Base-by-base conservation (phyloP, 768 basidiomycete genomes). In the Tricholoma terreum region DNA sequence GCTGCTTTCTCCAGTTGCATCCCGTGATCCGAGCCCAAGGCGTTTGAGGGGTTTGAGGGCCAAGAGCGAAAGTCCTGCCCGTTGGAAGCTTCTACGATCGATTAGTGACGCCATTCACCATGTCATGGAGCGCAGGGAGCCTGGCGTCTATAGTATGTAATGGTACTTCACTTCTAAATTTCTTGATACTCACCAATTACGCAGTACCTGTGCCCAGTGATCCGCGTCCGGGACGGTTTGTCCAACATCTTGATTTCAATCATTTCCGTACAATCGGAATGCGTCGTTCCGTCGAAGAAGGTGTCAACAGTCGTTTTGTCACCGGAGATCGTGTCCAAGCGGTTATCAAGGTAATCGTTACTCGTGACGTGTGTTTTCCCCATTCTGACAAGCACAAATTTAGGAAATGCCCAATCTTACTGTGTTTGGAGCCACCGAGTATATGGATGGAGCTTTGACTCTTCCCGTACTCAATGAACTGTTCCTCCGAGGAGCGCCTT, bases 241-340 rank as follows among this genome's bases (percentile, higher is more conserved):
- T 97, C 34, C 87, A 84, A 36, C 89, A 93, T 70, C 75, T 99
- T 12, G 92, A 93, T 67, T 99, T 99, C 67, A 95, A 93, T 64
- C 94, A 96, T 69, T 99, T 99, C 78, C 85, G 95, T 24, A 96
- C 97, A 22, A 94, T 96, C 55, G 96, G 96, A 0, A 94, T 98
- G 86, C 84, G 93, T 50, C 86, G 97, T 17, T 92, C 90, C 4
- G 84, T 97, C 2, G 92, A 92, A 30, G 94, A 97, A 70, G 89
- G 93, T 38, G 84, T 92, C 12, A 86, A 84, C 54, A 89, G 90
- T 63, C 89, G 94, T 9, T 99, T 96, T 65, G 95, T 99, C 35
- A 99, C 96, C 1, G 89, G 90, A 0, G 88, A 90, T 55, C 84
- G 96, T 54, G 81, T 99, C 3, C 80, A 86, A 56, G 84, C 85